These are phyloP conservation scores for Candida sanyaensis DNA, from an alignment of 1,139 yeast genomes.

Conservation along the genomic window DNA sequence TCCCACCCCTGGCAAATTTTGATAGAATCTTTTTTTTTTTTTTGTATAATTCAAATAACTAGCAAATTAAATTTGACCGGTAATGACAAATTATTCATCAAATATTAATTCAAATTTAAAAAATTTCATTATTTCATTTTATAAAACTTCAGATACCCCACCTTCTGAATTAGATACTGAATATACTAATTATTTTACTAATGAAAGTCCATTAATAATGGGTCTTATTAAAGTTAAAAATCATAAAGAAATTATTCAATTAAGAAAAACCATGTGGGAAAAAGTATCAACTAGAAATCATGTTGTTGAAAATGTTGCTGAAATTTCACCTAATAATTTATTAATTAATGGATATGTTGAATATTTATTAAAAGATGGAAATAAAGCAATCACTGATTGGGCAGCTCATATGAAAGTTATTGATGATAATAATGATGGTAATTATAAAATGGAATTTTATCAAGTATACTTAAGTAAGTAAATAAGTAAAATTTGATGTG, in stretches of 20 bases:
- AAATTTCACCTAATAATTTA: constrained; percentile 9
- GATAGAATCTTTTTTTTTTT: background rate
- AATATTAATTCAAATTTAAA: constrained; percentile 8
- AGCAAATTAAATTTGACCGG: no score
- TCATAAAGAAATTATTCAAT: constrained; percentile 14
- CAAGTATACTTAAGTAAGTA: constrained; percentile 20
- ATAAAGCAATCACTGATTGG: constrained; percentile 20
- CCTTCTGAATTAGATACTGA: constrained; percentile 18
- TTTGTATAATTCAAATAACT: background rate
- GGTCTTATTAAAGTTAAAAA: constrained; percentile 16
- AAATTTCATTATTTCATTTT: constrained; percentile 19
- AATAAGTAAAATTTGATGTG: background rate
- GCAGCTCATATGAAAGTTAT: constrained; percentile 19
- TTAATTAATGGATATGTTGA: constrained; percentile 24
- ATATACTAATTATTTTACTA: constrained; percentile 19
- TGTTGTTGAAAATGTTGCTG: constrained; percentile 21
- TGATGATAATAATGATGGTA: constrained; percentile 6
- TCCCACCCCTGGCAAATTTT: no score
- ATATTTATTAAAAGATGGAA: constrained; percentile 21
- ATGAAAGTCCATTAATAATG: constrained; percentile 19
- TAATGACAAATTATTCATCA: constrained; percentile 1
- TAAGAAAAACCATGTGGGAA: constrained; percentile 25
- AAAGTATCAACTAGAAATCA: constrained; percentile 22
- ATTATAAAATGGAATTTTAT: constrained; percentile 18
- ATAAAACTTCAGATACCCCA: constrained; percentile 21